phyloP scores from a whole-genome alignment of 2,329 filamentous ascomycete species.

The Pseudocercospora musae region DNA sequence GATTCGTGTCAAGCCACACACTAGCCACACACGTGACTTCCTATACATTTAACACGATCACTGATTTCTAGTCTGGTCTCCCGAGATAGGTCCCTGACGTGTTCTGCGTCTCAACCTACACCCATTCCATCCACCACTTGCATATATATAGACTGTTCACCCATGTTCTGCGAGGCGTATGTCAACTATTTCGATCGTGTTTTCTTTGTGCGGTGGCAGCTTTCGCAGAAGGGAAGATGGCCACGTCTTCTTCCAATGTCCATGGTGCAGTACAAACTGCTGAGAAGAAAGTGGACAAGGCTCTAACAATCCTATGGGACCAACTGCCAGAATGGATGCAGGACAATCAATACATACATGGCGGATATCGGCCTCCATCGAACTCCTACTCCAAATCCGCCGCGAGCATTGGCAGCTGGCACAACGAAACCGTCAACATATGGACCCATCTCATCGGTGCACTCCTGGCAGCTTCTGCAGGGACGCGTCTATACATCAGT shows the following conservation, averaged over 20 bases:
- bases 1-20: no score
- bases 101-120: slow-evolving; percentile 2
- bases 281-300: slow-evolving; percentile 38
- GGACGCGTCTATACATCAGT: slow-evolving; percentile 53
- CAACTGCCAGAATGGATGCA: slow-evolving; percentile 46
- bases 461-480: slow-evolving; percentile 53
- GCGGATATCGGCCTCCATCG: slow-evolving; percentile 62
- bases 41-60: no score
- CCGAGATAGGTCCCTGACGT: not conserved
- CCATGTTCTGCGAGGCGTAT: not conserved
- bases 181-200: not conserved
- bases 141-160: not conserved
- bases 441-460: slow-evolving; percentile 70
- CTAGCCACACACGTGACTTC: no score
- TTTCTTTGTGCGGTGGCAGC: not conserved
- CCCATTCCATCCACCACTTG: not conserved
- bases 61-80: no score
- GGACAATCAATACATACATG: slow-evolving; percentile 68
- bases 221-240: not conserved
- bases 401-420: slow-evolving; percentile 58
- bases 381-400: slow-evolving; percentile 59
- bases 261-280: slow-evolving; percentile 8
- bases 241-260: not conserved
- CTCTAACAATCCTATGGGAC: slow-evolving; percentile 45
- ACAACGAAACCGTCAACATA: slow-evolving; percentile 71